These are phyloP conservation scores for Scheffersomyces quercinus DNA, from an alignment of 1,139 yeast species.

Conservation along the genomic window DNA sequence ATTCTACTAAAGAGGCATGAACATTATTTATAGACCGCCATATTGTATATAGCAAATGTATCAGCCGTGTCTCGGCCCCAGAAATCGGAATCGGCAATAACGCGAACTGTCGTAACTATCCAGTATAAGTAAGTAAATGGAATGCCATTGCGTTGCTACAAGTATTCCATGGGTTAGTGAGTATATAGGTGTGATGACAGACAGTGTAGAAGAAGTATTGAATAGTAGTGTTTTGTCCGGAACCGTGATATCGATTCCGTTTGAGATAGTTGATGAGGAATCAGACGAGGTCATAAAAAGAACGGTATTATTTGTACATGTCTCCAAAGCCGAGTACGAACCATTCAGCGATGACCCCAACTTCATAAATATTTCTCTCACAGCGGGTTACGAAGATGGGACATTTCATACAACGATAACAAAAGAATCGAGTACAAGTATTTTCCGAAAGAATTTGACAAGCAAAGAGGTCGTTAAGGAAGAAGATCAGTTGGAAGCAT, in stretches of 20 bases:
- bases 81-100: background rate
- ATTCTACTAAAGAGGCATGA: constrained; percentile 31
- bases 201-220: too few species aligned
- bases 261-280: constrained; percentile 20
- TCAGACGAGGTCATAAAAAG: constrained; percentile 16
- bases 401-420: constrained; percentile 13
- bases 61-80: background rate
- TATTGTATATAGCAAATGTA: too few species aligned
- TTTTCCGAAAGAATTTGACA: constrained; percentile 4
- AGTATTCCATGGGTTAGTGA: too few species aligned
- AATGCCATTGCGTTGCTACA: too few species aligned
- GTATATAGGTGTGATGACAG: too few species aligned
- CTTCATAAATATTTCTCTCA: constrained; percentile 15
- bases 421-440: background rate
- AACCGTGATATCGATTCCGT: constrained; percentile 19
- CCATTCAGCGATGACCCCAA: constrained; percentile 7
- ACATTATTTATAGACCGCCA: too few species aligned
- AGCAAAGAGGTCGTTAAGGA: background rate
- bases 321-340: constrained; percentile 3
- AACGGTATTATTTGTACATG: constrained; percentile 14
- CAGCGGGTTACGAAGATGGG: constrained; percentile 21
- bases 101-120: too few species aligned
- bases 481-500: constrained; percentile 2
- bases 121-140: background rate
- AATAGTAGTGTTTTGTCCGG: constrained; percentile 4